These are phyloP conservation scores for Alternaria atra DNA, from an alignment of 2,329 filamentous ascomycete species.

Conservation along the genomic window DNA sequence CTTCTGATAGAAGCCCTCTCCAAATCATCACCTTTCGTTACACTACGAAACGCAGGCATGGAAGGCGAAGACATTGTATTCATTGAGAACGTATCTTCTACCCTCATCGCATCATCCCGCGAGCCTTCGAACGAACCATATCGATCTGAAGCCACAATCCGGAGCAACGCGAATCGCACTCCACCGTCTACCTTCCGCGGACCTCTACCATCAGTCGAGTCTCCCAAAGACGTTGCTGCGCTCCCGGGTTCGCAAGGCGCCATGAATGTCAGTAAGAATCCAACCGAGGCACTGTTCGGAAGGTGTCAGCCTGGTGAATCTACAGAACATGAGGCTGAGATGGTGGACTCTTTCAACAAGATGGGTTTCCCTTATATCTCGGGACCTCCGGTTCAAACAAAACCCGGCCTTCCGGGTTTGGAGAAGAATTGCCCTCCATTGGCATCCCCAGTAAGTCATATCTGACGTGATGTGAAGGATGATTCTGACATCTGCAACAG, in stretches of 20 bases:
- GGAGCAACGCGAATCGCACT: not conserved
- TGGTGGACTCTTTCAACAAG: no score
- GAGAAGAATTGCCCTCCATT: not conserved
- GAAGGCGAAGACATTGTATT: slow-evolving; percentile 24
- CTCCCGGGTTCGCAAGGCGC: not conserved
- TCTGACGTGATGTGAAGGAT: not conserved
- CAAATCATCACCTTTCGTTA: not conserved
- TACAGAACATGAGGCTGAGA: not conserved
- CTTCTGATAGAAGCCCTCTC: accelerated
- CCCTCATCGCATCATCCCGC: slow-evolving; percentile 15
- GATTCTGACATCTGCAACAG: not conserved
- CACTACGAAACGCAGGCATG: not conserved
- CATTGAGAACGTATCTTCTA: slow-evolving; percentile 18
- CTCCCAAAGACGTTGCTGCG: not conserved
- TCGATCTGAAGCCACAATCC: not conserved
- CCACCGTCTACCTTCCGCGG: not conserved
- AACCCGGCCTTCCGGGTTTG: not conserved
- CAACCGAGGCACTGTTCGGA: not conserved
- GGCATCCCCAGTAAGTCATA: not conserved
- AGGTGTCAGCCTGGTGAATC: not conserved
- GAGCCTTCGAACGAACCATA: not conserved
- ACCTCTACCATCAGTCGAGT: not conserved
- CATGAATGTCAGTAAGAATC: not conserved
- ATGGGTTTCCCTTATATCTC: accelerated
- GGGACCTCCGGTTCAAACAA: not conserved